phyloP scores from a whole-genome alignment of 2,329 filamentous ascomycete genomes.

The Alternaria gansuensis region DNA sequence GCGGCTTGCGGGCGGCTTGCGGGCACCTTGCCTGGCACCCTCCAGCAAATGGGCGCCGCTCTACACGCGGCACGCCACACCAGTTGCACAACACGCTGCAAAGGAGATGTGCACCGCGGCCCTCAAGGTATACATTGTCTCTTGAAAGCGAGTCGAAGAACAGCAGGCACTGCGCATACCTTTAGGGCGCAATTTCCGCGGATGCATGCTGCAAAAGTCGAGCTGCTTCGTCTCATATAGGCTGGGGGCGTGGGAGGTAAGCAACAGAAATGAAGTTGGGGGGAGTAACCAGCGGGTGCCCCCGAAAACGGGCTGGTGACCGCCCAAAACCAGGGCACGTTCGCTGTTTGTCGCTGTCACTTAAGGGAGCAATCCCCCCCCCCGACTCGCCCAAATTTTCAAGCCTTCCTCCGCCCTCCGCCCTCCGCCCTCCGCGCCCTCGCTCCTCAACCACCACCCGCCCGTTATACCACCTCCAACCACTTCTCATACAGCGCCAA shows the following conservation, averaged over 20 bases:
- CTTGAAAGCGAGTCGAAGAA: not conserved
- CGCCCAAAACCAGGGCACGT: conserved; percentile 13
- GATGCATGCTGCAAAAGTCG: not conserved
- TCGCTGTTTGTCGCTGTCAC: conserved; percentile 19
- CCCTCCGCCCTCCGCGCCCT: not conserved
- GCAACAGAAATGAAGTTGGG: conserved; percentile 1
- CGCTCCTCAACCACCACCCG: conserved; percentile 13
- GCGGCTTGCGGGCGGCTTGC: conserved; percentile 5
- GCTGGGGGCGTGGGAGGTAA: not conserved
- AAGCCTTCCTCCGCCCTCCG: conserved; percentile 6
- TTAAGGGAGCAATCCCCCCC: conserved; percentile 21
- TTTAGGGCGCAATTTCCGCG: not conserved
- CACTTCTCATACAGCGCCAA: conserved; percentile 19
- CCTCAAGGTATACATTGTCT: not conserved
- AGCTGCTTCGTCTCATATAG: not conserved
- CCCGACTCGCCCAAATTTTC: conserved; percentile 8
- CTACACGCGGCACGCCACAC: conserved; percentile 19
- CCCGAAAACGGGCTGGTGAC: conserved; percentile 8
- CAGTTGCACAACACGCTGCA: conserved; percentile 11
- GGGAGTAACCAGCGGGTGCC: conserved; percentile 4
- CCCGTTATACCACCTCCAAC: conserved; percentile 16
- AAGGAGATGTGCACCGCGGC: conserved; percentile 3
- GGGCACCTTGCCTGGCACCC: conserved; percentile 7
- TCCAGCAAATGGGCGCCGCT: conserved; percentile 23
- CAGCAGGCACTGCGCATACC: not conserved